These are phyloP conservation scores for Parmelia sp. DNA, from an alignment of 495 filamentous ascomycete species.

Conservation along the genomic window DNA sequence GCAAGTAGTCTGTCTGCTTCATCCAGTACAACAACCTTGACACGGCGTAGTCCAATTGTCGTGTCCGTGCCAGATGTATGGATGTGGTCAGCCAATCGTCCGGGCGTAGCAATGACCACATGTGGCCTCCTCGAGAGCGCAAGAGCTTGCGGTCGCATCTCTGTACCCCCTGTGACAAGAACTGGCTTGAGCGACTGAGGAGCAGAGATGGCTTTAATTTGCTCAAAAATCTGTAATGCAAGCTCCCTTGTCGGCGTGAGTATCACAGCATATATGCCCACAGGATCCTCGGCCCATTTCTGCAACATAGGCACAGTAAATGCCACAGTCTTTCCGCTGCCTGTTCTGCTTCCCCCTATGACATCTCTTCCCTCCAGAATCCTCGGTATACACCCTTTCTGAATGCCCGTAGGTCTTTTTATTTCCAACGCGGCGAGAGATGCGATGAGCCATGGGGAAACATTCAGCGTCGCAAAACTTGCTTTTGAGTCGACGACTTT, in stretches of 20 bases:
- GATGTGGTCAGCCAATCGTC: conserved; percentile 91
- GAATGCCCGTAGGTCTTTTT: conserved; percentile 81
- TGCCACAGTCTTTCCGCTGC: conserved; percentile 98
- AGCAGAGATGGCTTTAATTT: conserved; percentile 83
- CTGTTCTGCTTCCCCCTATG: conserved; percentile 88
- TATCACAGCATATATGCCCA: conserved; percentile 82
- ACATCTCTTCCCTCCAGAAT: conserved; percentile 87
- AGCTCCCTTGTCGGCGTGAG: conserved; percentile 91
- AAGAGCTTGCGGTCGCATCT: conserved; percentile 87
- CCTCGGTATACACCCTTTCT: conserved; percentile 82
- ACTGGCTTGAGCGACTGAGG: conserved; percentile 77
- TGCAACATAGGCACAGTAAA: conserved; percentile 92
- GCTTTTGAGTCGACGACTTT: conserved; percentile 42
- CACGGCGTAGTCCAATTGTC: conserved; percentile 66
- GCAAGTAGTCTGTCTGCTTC: conserved; percentile 90
- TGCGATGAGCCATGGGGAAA: conserved; percentile 84
- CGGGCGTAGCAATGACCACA: conserved; percentile 89
- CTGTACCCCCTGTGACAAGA: conserved; percentile 82
- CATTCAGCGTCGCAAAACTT: conserved; percentile 66
- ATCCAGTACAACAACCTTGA: conserved; percentile 84
- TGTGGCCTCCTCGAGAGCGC: conserved; percentile 76
- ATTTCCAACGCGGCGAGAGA: conserved; percentile 84
- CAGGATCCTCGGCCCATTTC: conserved; percentile 85
- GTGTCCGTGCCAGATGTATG: conserved; percentile 85
- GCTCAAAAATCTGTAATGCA: conserved; percentile 91